phyloP scores from a whole-genome alignment of 345 rosid species.

The Euphorbia peplus region DNA sequence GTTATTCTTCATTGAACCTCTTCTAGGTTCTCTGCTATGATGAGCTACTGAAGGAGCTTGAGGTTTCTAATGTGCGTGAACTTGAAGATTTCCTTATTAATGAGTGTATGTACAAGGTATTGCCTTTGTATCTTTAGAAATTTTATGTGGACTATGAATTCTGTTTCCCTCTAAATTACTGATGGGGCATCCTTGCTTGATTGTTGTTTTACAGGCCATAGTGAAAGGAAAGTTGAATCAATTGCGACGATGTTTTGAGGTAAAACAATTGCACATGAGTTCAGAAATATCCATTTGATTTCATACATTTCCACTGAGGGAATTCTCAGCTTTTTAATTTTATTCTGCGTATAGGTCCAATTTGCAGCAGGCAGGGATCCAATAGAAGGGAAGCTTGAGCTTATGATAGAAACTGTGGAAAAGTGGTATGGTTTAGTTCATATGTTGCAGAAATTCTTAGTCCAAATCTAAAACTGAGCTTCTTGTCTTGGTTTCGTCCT shows the following conservation, averaged over 20 bases:
- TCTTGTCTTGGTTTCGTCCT: background rate
- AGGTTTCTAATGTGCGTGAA: slow-evolving; percentile 20
- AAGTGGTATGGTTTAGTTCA: slow-evolving; percentile 15
- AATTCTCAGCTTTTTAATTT: background rate
- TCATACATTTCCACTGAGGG: background rate
- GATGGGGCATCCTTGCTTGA: background rate
- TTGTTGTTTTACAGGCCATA: slow-evolving; percentile 10
- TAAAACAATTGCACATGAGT: background rate
- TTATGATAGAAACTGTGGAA: slow-evolving; percentile 11
- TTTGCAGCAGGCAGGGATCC: slow-evolving; percentile 29
- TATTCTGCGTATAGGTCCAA: slow-evolving; percentile 16
- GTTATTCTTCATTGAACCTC: slow-evolving; percentile 11
- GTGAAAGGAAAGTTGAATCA: slow-evolving; percentile 25
- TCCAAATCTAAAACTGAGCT: background rate
- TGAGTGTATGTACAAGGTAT: slow-evolving; percentile 17
- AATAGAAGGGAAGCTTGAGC: slow-evolving; percentile 11
- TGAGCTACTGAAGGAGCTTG: slow-evolving; percentile 17
- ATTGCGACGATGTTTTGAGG: slow-evolving; percentile 18
- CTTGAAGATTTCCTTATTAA: slow-evolving; percentile 26
- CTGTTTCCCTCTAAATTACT: background rate
- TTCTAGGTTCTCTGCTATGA: slow-evolving; percentile 19
- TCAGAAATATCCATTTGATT: background rate
- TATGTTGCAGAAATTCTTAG: background rate
- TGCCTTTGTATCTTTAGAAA: background rate
- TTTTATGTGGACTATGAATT: background rate